Evolutionary conservation across 1,284 basidiomycete species (phyloP).

Genomic region (Kwoniella shivajii): DNA sequence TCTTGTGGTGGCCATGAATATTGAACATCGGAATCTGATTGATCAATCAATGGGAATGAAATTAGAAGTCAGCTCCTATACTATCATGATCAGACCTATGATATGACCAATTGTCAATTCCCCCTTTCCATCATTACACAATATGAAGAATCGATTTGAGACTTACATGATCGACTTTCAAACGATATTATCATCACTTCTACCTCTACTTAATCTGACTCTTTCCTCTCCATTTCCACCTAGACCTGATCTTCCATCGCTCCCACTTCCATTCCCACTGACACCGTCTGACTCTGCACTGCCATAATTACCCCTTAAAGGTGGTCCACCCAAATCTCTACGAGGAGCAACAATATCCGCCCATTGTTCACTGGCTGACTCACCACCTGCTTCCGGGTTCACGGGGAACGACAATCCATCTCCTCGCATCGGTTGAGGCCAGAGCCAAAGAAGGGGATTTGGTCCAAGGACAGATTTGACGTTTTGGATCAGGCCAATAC

Average conservation of each 20-base stretch:
- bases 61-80: neutral
- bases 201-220: conserved; percentile 2
- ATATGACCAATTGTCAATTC: conserved; percentile 7
- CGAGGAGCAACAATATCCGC: conserved; percentile 39
- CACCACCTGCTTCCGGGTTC: conserved; percentile 74
- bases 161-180: conserved; percentile 6
- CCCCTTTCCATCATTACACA: neutral
- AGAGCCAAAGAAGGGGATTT: conserved; percentile 78
- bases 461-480: conserved; percentile 73
- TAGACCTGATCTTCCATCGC: conserved; percentile 1
- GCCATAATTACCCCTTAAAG: conserved; percentile 6
- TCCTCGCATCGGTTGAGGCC: conserved; percentile 62
- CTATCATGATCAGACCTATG: too few relatives aligned
- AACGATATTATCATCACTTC: conserved; percentile 23
- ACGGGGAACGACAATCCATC: conserved; percentile 77
- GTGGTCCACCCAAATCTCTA: conserved; percentile 16
- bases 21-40: conserved; percentile 53
- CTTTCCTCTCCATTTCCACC: conserved; percentile 9
- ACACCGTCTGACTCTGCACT: conserved; percentile 12
- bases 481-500: conserved; percentile 74
- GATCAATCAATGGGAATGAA: neutral
- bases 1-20: conserved; percentile 60
- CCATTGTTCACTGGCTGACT: conserved; percentile 56
- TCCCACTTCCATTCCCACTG: conserved; percentile 4
- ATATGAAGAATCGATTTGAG: neutral